Evolutionary conservation across 441 rosid genomes (phyloP), one percentile per base, ranked within the genome.

Genomic region (Melastoma candidum): DNA sequence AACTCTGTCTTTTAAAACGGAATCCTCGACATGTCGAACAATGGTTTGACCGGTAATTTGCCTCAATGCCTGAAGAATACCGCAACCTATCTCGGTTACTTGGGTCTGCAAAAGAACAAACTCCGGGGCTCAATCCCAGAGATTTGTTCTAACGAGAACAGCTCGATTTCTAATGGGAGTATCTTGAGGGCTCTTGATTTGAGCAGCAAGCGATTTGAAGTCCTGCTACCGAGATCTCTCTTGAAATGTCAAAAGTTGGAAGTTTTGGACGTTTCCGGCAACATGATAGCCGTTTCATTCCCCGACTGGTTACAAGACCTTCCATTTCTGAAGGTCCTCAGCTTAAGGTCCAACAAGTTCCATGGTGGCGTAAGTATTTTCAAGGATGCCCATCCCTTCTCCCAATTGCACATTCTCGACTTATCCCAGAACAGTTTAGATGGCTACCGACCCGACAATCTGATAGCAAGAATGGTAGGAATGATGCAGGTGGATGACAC

Each of bases 11-110:
- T 3, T 29, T 29, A 29, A 29, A 3, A 3, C 7, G 36, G 5
- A 29, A 29, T 69, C 10, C 39, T 41, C 0, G 66, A 69, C 49
- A 46, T 2, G 63, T 57, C 10, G 60, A 69, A 6, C 49, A 29
- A 17, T 12, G 49, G 49, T 45, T 48, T 69, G 14, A 29, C 36
- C 5, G 36, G 36, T 6, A 29, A 29, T 6, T 29, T 29, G 36
- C 36, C 36, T 29, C 36, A 29, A 6, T 29, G 36, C 36, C 36
- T 29, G 3, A 61, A 56, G 47, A 55, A 29, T 29, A 29, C 7
- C 5, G 7, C 36, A 3, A 6, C 36, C 7, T 3, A 29, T 29
- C 5, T 3, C 7, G 7, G 5, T 29, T 29, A 29, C 22, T 17
- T 17, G 22, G 22, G 22, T 17, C 66, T 14, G 44, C 53, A 48